Conservation (phyloP, 345 rosid species). For the Linum tenue region DNA sequence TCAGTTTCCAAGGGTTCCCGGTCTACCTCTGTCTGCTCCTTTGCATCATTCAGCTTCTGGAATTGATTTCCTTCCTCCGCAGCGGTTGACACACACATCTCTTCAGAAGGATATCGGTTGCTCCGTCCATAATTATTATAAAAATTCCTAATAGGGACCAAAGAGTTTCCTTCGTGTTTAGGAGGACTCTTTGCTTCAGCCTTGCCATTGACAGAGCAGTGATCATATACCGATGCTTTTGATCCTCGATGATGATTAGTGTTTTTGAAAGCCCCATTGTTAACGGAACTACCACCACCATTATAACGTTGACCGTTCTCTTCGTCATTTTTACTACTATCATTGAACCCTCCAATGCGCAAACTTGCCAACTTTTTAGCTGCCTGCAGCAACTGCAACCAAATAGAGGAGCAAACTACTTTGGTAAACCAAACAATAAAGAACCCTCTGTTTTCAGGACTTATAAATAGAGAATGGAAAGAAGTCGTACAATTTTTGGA, state of each 20-base stretch:
- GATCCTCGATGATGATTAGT: conserved; percentile 12
- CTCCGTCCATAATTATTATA: conserved; percentile 17
- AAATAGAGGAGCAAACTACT: conserved; percentile 1
- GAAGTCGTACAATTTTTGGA: conserved; percentile 19
- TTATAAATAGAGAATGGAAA: conserved; percentile 2
- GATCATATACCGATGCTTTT: conserved; percentile 21
- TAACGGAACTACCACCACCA: conserved; percentile 11
- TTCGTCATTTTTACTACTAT: conserved; percentile 23
- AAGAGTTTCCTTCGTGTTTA: conserved; percentile 14
- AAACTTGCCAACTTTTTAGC: conserved; percentile 56
- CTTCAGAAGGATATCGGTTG: conserved; percentile 19
- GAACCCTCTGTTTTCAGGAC: background rate
- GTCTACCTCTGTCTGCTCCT: conserved; percentile 25
- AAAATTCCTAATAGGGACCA: conserved; percentile 11
- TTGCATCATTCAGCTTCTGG: conserved; percentile 10
- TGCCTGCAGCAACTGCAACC: conserved; percentile 36
- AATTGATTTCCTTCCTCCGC: conserved; percentile 24
- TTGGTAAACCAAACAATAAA: background rate
- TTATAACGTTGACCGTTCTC: conserved; percentile 14
- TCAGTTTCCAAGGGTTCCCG: conserved; percentile 23
- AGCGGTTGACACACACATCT: conserved; percentile 19
- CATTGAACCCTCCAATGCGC: conserved; percentile 33
- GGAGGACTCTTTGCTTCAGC: conserved; percentile 16
- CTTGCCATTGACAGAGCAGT: conserved; percentile 13
- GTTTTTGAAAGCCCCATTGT: conserved; percentile 16